Percentiles rank a stretch among this genome's conserved stretches.
phyloP scores from a whole-genome alignment of 208 protist genomes.

The Herpetomonas tarakana region DNA sequence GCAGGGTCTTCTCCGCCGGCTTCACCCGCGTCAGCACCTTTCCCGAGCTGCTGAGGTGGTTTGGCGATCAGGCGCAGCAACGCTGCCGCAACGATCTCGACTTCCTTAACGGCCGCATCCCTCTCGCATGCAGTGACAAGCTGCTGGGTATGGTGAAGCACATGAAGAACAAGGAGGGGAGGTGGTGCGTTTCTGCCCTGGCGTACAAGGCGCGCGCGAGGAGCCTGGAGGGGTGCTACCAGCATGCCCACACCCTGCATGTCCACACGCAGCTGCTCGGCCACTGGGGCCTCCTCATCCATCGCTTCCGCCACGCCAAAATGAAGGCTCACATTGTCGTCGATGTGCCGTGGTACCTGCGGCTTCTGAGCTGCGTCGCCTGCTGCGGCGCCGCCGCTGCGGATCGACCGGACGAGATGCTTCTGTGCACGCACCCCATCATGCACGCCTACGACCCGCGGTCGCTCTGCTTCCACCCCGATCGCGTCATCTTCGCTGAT shows the following conservation, averaged over 20 bases:
- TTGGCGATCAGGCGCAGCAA: conserved; percentile 57
- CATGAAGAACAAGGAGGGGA: conserved; percentile 25
- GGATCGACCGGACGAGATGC: conserved; percentile 8
- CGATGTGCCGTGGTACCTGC: conserved; percentile 62
- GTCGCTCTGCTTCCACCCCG: conserved; percentile 1
- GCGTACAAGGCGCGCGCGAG: conserved; percentile 62
- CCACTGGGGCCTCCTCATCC: conserved; percentile 55
- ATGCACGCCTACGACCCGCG: not conserved
- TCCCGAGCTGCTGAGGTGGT: conserved; percentile 58
- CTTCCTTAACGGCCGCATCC: conserved; percentile 70
- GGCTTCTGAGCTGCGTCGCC: conserved; percentile 26
- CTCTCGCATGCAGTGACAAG: conserved; percentile 33
- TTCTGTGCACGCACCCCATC: not conserved
- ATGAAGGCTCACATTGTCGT: conserved; percentile 52
- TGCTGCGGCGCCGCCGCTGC: conserved; percentile 17
- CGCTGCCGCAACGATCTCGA: conserved; percentile 54
- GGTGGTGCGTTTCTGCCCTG: conserved; percentile 45
- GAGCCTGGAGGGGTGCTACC: conserved; percentile 40
- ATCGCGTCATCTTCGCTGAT: conserved; percentile 26
- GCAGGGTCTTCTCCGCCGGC: conserved; percentile 38
- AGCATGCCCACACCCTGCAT: conserved; percentile 36
- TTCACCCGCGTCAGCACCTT: conserved; percentile 49
- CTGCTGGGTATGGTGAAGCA: conserved; percentile 26
- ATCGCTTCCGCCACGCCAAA: conserved; percentile 51
- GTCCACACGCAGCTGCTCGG: conserved; percentile 68